phyloP scores from a whole-genome alignment of 2,329 filamentous ascomycete genomes.

The Blumeriella jaapii region DNA sequence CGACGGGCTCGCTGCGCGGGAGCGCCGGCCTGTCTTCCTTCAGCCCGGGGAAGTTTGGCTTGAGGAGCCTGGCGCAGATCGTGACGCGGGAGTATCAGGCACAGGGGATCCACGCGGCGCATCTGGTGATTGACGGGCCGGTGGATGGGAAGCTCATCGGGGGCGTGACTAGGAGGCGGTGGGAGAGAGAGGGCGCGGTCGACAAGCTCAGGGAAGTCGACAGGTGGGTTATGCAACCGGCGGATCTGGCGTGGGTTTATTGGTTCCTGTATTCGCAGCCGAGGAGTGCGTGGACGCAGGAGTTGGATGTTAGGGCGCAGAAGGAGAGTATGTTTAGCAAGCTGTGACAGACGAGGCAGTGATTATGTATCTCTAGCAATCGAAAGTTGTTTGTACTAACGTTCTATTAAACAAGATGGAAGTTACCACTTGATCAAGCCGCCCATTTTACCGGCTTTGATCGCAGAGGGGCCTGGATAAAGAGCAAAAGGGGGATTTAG shows the following conservation, averaged over 20 bases:
- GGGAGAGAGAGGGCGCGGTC: conserved; percentile 31
- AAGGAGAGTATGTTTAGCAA: conserved; percentile 19
- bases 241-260: conserved; percentile 70
- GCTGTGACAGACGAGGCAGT: too few species aligned
- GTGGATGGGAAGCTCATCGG: conserved; percentile 30
- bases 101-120: conserved; percentile 67
- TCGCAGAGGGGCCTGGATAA: too few species aligned
- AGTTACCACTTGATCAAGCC: too few species aligned
- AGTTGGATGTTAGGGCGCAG: conserved; percentile 54
- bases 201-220: conserved; percentile 13
- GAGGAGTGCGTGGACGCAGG: conserved; percentile 64
- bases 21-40: conserved; percentile 58
- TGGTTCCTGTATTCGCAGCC: conserved; percentile 76
- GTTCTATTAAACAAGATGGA: too few species aligned
- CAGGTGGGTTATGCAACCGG: conserved; percentile 13
- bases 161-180: conserved; percentile 34
- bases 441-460: too few species aligned
- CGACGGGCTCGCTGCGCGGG: conserved; percentile 66
- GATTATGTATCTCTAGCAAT: too few species aligned
- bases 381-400: too few species aligned
- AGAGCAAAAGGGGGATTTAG: too few species aligned
- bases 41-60: conserved; percentile 66
- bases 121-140: conserved; percentile 70
- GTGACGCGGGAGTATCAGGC: conserved; percentile 73
- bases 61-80: conserved; percentile 59